Evolutionary conservation across 176 grass and related monocot genomes (phyloP).

Genomic region (Paspalum notatum): DNA sequence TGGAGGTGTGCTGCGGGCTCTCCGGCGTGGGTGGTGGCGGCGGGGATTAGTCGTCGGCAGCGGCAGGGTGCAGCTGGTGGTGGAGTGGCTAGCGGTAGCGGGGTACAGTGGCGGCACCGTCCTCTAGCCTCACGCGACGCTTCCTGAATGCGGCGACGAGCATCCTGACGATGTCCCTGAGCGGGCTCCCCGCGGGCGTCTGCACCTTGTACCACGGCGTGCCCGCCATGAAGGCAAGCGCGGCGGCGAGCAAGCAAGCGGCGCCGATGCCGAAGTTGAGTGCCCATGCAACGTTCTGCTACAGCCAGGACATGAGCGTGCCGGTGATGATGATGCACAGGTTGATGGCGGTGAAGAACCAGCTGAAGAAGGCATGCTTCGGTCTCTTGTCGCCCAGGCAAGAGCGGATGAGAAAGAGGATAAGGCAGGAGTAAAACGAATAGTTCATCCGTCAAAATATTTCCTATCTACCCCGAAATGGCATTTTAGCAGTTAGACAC

Average conservation of each 20-base stretch:
- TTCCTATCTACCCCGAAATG: too few species aligned
- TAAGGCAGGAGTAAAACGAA: too few species aligned
- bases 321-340: constrained; percentile 70
- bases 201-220: constrained; percentile 55
- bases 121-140: constrained; percentile 15
- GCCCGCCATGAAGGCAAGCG: constrained; percentile 55
- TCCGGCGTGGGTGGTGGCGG: too few species aligned
- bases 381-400: too few species aligned
- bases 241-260: constrained; percentile 51
- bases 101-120: neutral
- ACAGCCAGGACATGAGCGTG: constrained; percentile 67
- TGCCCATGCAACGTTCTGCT: constrained; percentile 71
- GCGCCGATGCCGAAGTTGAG: constrained; percentile 68
- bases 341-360: constrained; percentile 74
- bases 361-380: constrained; percentile 84
- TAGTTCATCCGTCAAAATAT: too few species aligned
- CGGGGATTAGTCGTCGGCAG: too few species aligned
- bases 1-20: too few species aligned
- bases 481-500: too few species aligned
- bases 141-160: constrained; percentile 52
- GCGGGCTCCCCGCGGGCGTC: constrained; percentile 56
- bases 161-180: constrained; percentile 63
- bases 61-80: too few species aligned
- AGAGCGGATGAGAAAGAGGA: too few species aligned
- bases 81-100: too few species aligned